phyloP scores from a whole-genome alignment of 2,329 filamentous ascomycete species.

The Purpureocillium lavendulum region DNA sequence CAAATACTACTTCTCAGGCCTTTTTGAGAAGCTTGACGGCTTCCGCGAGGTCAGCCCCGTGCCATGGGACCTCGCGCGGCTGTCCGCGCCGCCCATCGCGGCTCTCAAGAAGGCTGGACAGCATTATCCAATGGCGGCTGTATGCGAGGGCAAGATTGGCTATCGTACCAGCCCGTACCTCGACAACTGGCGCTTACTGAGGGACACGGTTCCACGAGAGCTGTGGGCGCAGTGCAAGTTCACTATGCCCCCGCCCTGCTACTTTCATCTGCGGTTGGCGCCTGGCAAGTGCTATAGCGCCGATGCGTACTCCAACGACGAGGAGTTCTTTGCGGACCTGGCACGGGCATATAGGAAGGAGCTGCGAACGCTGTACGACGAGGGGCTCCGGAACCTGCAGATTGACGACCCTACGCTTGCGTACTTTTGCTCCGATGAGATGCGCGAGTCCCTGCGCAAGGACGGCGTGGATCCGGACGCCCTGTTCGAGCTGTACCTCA shows the following conservation, averaged over 20 bases:
- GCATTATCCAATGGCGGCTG: slow-evolving; percentile 28
- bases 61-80: slow-evolving; percentile 26
- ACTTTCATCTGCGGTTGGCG: slow-evolving; percentile 52
- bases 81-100: slow-evolving; percentile 28
- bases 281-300: slow-evolving; percentile 44
- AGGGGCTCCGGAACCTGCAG: slow-evolving; percentile 48
- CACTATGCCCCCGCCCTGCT: slow-evolving; percentile 58
- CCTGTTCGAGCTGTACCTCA: slow-evolving; percentile 61
- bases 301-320: slow-evolving; percentile 41
- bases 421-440: slow-evolving; percentile 61
- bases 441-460: slow-evolving; percentile 49
- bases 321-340: slow-evolving; percentile 49
- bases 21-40: slow-evolving; percentile 37
- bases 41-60: slow-evolving; percentile 29
- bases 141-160: slow-evolving; percentile 33
- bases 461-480: slow-evolving; percentile 54
- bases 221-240: slow-evolving; percentile 59
- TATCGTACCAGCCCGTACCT: slow-evolving; percentile 32
- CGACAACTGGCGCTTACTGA: slow-evolving; percentile 31
- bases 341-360: slow-evolving; percentile 47
- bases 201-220: slow-evolving; percentile 40
- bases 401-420: slow-evolving; percentile 56
- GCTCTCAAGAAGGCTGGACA: slow-evolving; percentile 27
- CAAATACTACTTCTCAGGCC: slow-evolving; percentile 39
- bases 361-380: slow-evolving; percentile 44